phyloP scores from a whole-genome alignment of 2,329 filamentous ascomycete genomes.

The Colletotrichum liaoningense region DNA sequence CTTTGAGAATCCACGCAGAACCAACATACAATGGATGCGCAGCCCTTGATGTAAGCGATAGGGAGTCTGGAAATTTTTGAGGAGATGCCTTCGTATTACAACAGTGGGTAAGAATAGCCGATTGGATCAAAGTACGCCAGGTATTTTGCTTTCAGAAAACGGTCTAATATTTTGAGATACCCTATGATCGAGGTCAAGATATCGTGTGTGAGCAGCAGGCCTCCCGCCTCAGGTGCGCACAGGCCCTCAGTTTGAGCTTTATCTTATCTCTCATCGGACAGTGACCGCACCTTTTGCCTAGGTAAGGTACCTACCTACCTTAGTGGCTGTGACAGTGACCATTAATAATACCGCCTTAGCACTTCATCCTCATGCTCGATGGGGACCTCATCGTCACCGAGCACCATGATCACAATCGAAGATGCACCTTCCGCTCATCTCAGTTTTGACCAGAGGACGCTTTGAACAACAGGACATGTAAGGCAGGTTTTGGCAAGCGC shows the following conservation, averaged over 20 bases:
- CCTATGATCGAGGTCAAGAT: too few relatives aligned
- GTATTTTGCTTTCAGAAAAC: too few relatives aligned
- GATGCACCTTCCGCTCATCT: background rate
- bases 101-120: too few relatives aligned
- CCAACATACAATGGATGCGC: too few relatives aligned
- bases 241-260: background rate
- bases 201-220: too few relatives aligned
- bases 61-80: too few relatives aligned
- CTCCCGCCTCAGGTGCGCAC: background rate
- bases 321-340: background rate
- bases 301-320: background rate
- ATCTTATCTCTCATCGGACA: conserved; percentile 1
- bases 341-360: background rate
- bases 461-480: background rate
- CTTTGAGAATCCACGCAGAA: too few relatives aligned
- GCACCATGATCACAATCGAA: background rate
- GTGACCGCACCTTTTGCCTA: background rate
- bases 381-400: background rate
- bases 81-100: too few relatives aligned
- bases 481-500: background rate
- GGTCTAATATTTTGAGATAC: too few relatives aligned
- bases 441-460: background rate
- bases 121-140: too few relatives aligned
- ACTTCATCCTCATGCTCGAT: background rate
- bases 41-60: too few relatives aligned